phyloP scores from a whole-genome alignment of 202 grass and related monocot species.

The Setaria viridis region DNA sequence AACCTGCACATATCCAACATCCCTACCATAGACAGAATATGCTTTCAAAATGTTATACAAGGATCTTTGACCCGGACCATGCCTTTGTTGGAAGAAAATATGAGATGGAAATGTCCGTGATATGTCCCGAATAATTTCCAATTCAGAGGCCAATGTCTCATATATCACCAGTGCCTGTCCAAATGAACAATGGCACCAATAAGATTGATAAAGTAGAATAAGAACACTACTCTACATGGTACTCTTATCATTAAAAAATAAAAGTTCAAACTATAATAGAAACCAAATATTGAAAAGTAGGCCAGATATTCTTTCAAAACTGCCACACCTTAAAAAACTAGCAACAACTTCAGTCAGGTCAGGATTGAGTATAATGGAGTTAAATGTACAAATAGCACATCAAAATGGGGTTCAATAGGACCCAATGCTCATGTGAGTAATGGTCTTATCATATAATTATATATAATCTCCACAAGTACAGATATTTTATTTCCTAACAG shows the following conservation, averaged over 20 bases:
- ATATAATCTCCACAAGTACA: not conserved
- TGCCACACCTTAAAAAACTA: not conserved
- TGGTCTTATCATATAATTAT: not conserved
- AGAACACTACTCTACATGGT: not conserved
- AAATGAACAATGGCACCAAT: slow-evolving; percentile 27
- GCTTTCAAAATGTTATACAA: slow-evolving; percentile 98
- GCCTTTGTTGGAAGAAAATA: slow-evolving; percentile 98
- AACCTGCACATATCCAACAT: slow-evolving; percentile 99
- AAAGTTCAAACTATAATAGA: no score
- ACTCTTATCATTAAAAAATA: not conserved
- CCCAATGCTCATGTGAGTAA: not conserved
- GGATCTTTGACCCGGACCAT: slow-evolving; percentile 93
- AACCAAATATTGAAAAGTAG: not conserved
- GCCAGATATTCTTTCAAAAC: not conserved
- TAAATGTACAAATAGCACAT: not conserved
- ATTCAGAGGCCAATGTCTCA: slow-evolving; percentile 89
- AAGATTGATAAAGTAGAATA: not conserved
- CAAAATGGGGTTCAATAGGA: not conserved
- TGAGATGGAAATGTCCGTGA: slow-evolving; percentile 98
- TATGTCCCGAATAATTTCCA: slow-evolving; percentile 99
- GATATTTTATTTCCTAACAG: slow-evolving; percentile 5
- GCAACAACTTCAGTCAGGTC: not conserved
- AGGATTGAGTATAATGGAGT: not conserved
- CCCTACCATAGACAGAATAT: slow-evolving; percentile 93
- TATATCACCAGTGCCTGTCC: slow-evolving; percentile 91